Conservation (phyloP, 2,329 filamentous ascomycete genomes). For the Stachybotrys chlorohalonatus region DNA sequence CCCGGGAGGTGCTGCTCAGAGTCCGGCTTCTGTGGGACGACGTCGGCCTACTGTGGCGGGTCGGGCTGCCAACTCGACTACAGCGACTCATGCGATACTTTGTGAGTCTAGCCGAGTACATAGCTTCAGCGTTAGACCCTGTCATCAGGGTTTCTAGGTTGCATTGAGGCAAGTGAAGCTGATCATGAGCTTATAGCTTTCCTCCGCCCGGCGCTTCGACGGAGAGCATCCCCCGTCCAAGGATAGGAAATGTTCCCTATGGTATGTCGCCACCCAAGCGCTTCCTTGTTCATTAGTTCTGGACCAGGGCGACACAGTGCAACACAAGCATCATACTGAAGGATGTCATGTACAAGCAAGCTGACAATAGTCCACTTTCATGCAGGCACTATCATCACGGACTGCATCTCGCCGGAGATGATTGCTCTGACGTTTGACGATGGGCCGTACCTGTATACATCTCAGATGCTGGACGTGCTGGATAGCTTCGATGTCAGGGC, state of each 20-base stretch:
- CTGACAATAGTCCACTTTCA: not conserved
- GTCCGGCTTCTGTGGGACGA: constrained; percentile 26
- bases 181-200: constrained; percentile 12
- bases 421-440: constrained; percentile 40
- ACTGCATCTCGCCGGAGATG: constrained; percentile 22
- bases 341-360: not conserved
- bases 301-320: constrained; percentile 1
- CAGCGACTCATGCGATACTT: constrained; percentile 30
- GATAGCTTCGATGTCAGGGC: constrained; percentile 20
- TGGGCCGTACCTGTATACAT: constrained; percentile 33
- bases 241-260: constrained; percentile 25
- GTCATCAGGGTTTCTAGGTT: not conserved
- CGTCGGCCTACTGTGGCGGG: constrained; percentile 23
- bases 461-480: constrained; percentile 28
- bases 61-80: constrained; percentile 29
- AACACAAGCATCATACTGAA: not conserved
- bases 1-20: constrained; percentile 25
- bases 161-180: constrained; percentile 1
- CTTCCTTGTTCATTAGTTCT: no score
- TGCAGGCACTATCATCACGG: constrained; percentile 23
- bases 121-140: not conserved
- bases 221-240: constrained; percentile 18
- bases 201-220: constrained; percentile 22
- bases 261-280: constrained; percentile 14
- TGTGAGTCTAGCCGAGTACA: constrained; percentile 18